phyloP scores from a whole-genome alignment of 768 basidiomycete genomes.

The Auricularia cornea region DNA sequence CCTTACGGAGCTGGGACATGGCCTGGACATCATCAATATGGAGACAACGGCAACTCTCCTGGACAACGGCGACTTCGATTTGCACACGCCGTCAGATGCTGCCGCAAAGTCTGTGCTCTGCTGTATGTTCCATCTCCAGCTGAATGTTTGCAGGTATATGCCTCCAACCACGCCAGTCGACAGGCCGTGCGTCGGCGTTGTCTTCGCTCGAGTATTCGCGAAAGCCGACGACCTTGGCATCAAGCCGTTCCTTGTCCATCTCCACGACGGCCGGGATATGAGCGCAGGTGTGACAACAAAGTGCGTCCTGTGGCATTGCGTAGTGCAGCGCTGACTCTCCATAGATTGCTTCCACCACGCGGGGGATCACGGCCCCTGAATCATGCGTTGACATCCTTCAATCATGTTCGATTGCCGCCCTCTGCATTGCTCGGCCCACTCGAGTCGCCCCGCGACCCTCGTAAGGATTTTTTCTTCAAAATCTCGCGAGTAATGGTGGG shows the following conservation, averaged over 20 bases:
- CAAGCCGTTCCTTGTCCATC: constrained; percentile 49
- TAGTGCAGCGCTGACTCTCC: constrained; percentile 10
- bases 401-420: constrained; percentile 42
- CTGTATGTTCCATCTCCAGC: constrained; percentile 20
- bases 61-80: constrained; percentile 37
- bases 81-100: constrained; percentile 48
- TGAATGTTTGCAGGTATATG: constrained; percentile 39
- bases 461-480: constrained; percentile 48
- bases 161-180: constrained; percentile 45
- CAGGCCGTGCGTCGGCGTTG: constrained; percentile 45
- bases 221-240: constrained; percentile 41
- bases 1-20: constrained; percentile 50
- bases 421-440: constrained; percentile 37
- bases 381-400: constrained; percentile 43
- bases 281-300: constrained; percentile 41
- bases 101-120: too few relatives aligned
- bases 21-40: constrained; percentile 49
- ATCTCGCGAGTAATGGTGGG: constrained; percentile 49
- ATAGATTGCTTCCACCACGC: constrained; percentile 18
- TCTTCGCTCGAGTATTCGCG: constrained; percentile 50
- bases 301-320: constrained; percentile 11
- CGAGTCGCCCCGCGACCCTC: constrained; percentile 28
- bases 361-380: constrained; percentile 24
- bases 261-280: constrained; percentile 47
- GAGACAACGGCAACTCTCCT: constrained; percentile 52